Evolutionary conservation across 116 monocot species (phyloP).

Genomic region (Posidonia oceanica): DNA sequence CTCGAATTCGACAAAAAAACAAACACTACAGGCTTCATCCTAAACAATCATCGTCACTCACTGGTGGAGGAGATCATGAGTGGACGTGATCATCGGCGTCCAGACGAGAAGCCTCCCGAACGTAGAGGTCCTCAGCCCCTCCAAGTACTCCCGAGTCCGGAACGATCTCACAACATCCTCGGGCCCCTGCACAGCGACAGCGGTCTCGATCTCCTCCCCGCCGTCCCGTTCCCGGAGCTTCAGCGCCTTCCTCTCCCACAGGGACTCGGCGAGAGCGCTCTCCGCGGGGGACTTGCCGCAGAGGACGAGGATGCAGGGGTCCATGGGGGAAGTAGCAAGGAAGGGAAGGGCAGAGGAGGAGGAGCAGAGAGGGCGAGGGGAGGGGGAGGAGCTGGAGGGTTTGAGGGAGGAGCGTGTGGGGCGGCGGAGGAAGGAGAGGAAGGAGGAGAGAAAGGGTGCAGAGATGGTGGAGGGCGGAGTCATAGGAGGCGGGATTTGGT

Average conservation of each 20-base stretch:
- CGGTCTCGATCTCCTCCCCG: constrained; percentile 17
- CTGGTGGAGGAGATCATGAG: constrained; percentile 81
- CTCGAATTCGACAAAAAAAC: background rate
- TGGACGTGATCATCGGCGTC: constrained; percentile 73
- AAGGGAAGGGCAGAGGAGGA: background rate
- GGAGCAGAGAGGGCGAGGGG: background rate
- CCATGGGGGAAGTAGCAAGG: constrained; percentile 2
- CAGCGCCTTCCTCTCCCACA: constrained; percentile 24
- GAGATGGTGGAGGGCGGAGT: background rate
- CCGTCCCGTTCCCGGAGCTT: constrained; percentile 19
- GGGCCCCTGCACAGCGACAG: constrained; percentile 18
- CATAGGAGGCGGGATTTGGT: too few species aligned
- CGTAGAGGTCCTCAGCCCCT: constrained; percentile 21
- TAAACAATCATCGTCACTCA: constrained; percentile 15
- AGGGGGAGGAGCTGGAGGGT: background rate
- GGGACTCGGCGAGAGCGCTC: constrained; percentile 19
- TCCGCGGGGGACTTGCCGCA: constrained; percentile 42
- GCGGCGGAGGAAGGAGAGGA: background rate
- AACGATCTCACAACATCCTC: constrained; percentile 10
- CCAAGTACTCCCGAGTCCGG: constrained; percentile 33
- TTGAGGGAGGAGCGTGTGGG: background rate
- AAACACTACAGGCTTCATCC: background rate
- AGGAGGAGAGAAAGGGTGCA: background rate
- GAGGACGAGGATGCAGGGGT: constrained; percentile 29
- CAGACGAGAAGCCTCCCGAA: constrained; percentile 71